Evolutionary conservation across 768 basidiomycete genomes (phyloP).

Genomic region (Pluteus cervinus): DNA sequence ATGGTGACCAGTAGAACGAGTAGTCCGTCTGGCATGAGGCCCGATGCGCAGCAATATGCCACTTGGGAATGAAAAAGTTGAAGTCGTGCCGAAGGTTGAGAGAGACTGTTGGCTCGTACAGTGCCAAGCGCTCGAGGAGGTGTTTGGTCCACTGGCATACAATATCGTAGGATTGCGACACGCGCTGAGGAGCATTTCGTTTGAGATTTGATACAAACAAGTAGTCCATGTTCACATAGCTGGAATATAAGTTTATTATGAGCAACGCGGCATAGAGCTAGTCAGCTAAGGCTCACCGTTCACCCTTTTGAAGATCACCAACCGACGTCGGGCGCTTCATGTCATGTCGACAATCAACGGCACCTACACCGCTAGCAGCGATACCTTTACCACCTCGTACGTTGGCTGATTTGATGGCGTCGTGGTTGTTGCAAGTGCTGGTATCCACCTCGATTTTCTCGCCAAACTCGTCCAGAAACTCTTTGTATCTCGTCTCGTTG

Average conservation of each 20-base stretch:
- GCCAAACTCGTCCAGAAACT: slow-evolving; percentile 42
- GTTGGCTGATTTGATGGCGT: slow-evolving; percentile 16
- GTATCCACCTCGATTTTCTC: slow-evolving; percentile 60
- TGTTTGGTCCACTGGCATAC: slow-evolving; percentile 16
- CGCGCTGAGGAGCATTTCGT: not conserved
- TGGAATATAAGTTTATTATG: slow-evolving; percentile 1
- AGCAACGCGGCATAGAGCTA: not conserved
- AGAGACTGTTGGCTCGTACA: slow-evolving; percentile 4
- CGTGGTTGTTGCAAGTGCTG: slow-evolving; percentile 15
- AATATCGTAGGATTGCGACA: slow-evolving; percentile 25
- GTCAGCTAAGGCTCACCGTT: slow-evolving; percentile 17
- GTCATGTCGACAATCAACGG: slow-evolving; percentile 23
- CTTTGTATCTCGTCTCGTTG: slow-evolving; percentile 20
- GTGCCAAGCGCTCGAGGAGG: slow-evolving; percentile 2
- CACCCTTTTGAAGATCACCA: slow-evolving; percentile 28
- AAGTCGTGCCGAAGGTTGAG: no score
- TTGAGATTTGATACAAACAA: slow-evolving; percentile 11
- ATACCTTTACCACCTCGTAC: slow-evolving; percentile 13
- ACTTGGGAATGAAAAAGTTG: not conserved
- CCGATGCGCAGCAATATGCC: no score
- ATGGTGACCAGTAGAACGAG: no score
- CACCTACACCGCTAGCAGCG: slow-evolving; percentile 21
- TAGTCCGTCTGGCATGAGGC: no score
- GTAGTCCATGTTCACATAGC: slow-evolving; percentile 26
- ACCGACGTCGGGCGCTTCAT: slow-evolving; percentile 19